Conservation (phyloP, 2,329 filamentous ascomycete genomes). For the Claviceps africana region DNA sequence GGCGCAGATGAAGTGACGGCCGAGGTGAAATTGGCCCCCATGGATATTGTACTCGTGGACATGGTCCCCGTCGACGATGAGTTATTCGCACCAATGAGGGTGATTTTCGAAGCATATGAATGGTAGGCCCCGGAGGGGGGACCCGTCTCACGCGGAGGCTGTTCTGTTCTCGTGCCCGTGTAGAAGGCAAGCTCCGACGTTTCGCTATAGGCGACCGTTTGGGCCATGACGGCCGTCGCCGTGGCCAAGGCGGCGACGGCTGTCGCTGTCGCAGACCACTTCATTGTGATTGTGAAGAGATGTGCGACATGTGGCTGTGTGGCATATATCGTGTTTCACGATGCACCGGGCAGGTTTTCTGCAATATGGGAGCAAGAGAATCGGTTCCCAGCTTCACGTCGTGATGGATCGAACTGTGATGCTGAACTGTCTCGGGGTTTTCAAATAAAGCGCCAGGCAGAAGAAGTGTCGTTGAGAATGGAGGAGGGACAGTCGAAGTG, state of each 20-base stretch:
- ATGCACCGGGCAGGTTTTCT: background rate
- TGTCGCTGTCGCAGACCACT: slow-evolving; percentile 7
- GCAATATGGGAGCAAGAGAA: background rate
- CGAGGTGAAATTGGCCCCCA: slow-evolving; percentile 25
- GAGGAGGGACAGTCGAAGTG: background rate
- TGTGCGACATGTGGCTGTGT: slow-evolving; percentile 7
- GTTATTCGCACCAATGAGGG: slow-evolving; percentile 22
- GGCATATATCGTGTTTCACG: background rate
- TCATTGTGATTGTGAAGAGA: slow-evolving; percentile 10
- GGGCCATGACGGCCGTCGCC: slow-evolving; percentile 11
- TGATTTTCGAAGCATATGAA: slow-evolving; percentile 28
- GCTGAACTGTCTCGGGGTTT: background rate
- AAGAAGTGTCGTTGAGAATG: background rate
- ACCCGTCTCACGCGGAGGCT: slow-evolving; percentile 22
- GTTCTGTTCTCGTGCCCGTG: slow-evolving; percentile 23
- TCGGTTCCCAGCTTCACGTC: background rate
- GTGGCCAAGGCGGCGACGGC: slow-evolving; percentile 10
- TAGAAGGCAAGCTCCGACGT: slow-evolving; percentile 23
- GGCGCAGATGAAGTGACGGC: slow-evolving; percentile 26
- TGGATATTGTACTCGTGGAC: slow-evolving; percentile 22
- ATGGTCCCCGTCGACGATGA: slow-evolving; percentile 19
- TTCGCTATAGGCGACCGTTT: slow-evolving; percentile 16
- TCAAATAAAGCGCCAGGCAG: background rate
- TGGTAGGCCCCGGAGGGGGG: slow-evolving; percentile 32
- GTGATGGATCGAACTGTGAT: background rate